Evolutionary conservation across 2,329 filamentous ascomycete genomes (phyloP).

Genomic region (Monilinia fructigena): DNA sequence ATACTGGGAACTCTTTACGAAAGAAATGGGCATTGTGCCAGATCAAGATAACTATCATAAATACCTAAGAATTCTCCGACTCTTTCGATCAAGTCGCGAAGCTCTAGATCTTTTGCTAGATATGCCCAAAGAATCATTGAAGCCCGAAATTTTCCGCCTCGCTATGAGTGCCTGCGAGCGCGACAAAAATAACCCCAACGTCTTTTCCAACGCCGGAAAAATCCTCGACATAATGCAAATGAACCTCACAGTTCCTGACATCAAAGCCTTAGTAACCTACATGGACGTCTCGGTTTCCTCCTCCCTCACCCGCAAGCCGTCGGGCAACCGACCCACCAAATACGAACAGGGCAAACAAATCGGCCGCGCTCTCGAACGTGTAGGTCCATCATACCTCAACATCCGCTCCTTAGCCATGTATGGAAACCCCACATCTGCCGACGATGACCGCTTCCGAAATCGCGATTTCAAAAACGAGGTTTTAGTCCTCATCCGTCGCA

Average conservation of each 20-base stretch:
- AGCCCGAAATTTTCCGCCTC: conserved; percentile 61
- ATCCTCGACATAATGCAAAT: conserved; percentile 64
- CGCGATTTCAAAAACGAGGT: conserved; percentile 13
- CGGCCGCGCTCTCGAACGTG: conserved; percentile 48
- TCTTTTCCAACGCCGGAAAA: conserved; percentile 61
- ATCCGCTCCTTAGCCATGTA: conserved; percentile 34
- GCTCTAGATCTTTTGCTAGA: conserved; percentile 57
- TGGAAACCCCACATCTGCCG: conserved; percentile 24
- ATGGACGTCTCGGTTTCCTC: conserved; percentile 52
- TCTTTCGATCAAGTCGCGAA: conserved; percentile 63
- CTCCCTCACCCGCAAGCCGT: conserved; percentile 40
- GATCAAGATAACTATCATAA: conserved; percentile 69
- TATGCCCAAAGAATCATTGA: conserved; percentile 50
- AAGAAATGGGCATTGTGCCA: conserved; percentile 60
- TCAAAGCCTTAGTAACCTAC: conserved; percentile 53
- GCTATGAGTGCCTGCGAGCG: conserved; percentile 72
- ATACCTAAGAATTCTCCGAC: conserved; percentile 66
- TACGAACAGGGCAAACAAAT: conserved; percentile 48
- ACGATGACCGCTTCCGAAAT: not conserved
- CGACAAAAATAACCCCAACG: conserved; percentile 73
- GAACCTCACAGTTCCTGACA: conserved; percentile 48
- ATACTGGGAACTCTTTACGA: conserved; percentile 77
- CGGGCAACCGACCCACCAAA: conserved; percentile 39
- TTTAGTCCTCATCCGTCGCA: conserved; percentile 33
- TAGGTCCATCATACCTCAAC: conserved; percentile 40